These are phyloP conservation scores for Boletus rex-veris DNA, from an alignment of 768 basidiomycete species.

Conservation along the genomic window DNA sequence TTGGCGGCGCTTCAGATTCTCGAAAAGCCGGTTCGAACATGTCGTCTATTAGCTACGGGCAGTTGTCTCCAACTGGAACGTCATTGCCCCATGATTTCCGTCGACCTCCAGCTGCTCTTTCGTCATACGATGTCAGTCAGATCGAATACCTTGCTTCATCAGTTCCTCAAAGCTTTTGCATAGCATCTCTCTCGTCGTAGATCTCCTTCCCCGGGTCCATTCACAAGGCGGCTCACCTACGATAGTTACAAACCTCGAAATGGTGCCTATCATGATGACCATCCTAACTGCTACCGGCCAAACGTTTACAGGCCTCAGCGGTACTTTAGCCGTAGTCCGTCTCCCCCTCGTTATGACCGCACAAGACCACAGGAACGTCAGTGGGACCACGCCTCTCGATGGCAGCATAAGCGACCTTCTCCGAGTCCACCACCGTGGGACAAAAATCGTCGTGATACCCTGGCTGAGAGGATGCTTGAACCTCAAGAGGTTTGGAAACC, in stretches of 20 bases:
- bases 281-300: conserved; percentile 44
- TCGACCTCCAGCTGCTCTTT: conserved; percentile 22
- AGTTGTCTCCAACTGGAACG: conserved; percentile 23
- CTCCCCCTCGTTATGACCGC: conserved; percentile 48
- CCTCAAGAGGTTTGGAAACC: conserved; percentile 73
- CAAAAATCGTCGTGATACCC: conserved; percentile 35
- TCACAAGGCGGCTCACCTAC: conserved; percentile 43
- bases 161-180: conserved; percentile 20
- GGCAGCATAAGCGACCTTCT: conserved; percentile 43
- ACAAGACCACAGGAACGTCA: conserved; percentile 40
- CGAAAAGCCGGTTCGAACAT: conserved; percentile 11
- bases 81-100: conserved; percentile 27
- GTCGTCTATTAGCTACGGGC: conserved; percentile 29
- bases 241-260: conserved; percentile 51
- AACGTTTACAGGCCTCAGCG: conserved; percentile 34
- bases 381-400: conserved; percentile 46
- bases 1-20: conserved; percentile 5
- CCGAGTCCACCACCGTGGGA: conserved; percentile 34
- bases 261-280: conserved; percentile 37
- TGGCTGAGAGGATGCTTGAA: conserved; percentile 61
- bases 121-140: conserved; percentile 33
- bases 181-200: conserved; percentile 37
- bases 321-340: conserved; percentile 45
- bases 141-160: conserved; percentile 15
- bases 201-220: conserved; percentile 48